Evolutionary conservation across 352 stramenopile species (phyloP), one percentile per base, ranked within the genome.

Genomic region (Phytophthora gonapodyides): DNA sequence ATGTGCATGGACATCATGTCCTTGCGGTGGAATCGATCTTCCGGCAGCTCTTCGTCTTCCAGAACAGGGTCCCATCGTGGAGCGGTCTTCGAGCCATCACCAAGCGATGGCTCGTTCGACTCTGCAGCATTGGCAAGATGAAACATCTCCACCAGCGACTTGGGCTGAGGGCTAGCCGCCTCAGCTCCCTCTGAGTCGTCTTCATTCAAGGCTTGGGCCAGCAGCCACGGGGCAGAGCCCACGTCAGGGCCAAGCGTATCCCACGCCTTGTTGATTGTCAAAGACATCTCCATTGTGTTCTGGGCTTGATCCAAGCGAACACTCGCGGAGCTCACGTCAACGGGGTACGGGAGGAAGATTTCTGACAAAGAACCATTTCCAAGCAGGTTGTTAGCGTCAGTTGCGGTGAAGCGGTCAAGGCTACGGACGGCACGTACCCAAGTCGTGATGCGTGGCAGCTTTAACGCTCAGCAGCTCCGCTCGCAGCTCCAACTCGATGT

Each of bases 1-100:
- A 89, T 90, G 53, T 91, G 84, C 83, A 94, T 93, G 11, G 85
- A 94, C 76, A 94, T 80, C 81, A 94, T 90, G 58, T 94, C 82
- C 41, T 85, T 84, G 41, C 77, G 78, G 31, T 94, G 85, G 55
- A 91, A 94, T 10, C 71, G 57, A n/a, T 94, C 82, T 50, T 94
- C 81, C 1, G 85, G 83, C 3, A 94, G 75, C 48, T 93, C 82
- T 63, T 89, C 81, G 24, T 92, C 81, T 40, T 93, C 81, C 31
- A 82, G 59, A 30, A 91, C 82, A 27, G 76, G 80, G n/a, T 89
- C 81, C 75, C 70, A 89, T 38, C 45, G 67, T 24, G 67, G 21
- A 49, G 57, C 34, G n/a, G 57, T 56, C 27, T n/a, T 11, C 36
- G 30, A 3, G 37, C 38, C 27, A 38, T 36, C 35, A 10, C 9